Percentiles rank a stretch among this genome's conserved stretches.
Evolutionary conservation across 2,329 filamentous ascomycete genomes (phyloP).

Genomic region (Xylaria sp.): DNA sequence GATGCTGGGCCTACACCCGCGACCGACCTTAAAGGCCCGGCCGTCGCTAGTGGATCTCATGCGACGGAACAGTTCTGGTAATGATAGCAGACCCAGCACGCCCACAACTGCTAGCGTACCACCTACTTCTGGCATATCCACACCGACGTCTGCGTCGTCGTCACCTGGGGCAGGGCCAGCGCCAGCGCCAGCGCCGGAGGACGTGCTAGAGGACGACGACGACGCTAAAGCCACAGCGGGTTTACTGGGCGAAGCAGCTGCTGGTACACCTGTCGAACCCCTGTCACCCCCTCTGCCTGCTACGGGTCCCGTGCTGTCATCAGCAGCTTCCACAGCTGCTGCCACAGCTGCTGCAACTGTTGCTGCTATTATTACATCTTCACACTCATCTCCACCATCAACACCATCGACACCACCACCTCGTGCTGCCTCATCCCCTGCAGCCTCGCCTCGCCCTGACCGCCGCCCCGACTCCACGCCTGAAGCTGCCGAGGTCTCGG

Average conservation of each 20-base stretch:
- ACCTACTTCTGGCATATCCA: conserved; percentile 36
- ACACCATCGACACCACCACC: conserved; percentile 42
- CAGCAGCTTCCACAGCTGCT: conserved; percentile 42
- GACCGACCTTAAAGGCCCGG: conserved; percentile 62
- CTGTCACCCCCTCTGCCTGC: conserved; percentile 37
- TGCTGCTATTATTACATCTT: conserved; percentile 41
- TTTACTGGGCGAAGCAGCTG: conserved; percentile 22
- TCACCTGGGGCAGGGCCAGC: conserved; percentile 33
- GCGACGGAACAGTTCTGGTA: conserved; percentile 45
- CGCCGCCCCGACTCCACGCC: conserved; percentile 40
- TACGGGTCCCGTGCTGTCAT: conserved; percentile 45
- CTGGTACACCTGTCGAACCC: conserved; percentile 41
- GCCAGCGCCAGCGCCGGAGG: conserved; percentile 5
- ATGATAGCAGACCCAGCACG: conserved; percentile 36
- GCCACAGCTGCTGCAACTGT: conserved; percentile 26
- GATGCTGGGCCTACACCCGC: conserved; percentile 62
- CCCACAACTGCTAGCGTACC: conserved; percentile 25
- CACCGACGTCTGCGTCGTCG: conserved; percentile 41
- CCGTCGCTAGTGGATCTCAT: conserved; percentile 64
- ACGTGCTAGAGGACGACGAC: conserved; percentile 11
- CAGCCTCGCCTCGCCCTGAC: conserved; percentile 48
- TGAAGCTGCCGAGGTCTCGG: conserved; percentile 43
- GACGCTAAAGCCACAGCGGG: conserved; percentile 30
- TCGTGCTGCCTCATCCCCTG: conserved; percentile 45
- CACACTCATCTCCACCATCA: conserved; percentile 41